These are phyloP conservation scores for Metarhizium anisopliae DNA, from an alignment of 2,329 filamentous ascomycete genomes.

Conservation along the genomic window DNA sequence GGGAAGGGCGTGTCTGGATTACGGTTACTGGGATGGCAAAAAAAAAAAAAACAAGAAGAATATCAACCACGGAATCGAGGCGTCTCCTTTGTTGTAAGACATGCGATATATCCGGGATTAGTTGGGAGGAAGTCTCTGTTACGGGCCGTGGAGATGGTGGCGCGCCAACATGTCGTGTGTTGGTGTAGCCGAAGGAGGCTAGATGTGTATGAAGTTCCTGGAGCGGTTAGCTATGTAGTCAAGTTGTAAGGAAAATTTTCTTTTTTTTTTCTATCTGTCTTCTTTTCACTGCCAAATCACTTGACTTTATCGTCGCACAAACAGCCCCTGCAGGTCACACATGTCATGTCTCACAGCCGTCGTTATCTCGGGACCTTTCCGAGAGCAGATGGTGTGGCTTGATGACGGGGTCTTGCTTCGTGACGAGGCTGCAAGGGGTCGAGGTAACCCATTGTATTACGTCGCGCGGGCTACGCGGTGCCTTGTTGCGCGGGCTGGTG, in stretches of 20 bases:
- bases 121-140: background rate
- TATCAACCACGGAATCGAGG: background rate
- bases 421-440: too few relatives aligned
- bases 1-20: background rate
- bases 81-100: constrained; percentile 9
- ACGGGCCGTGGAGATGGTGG: background rate
- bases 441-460: too few relatives aligned
- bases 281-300: background rate
- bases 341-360: too few relatives aligned
- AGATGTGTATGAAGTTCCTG: background rate
- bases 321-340: too few relatives aligned
- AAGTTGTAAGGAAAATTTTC: background rate
- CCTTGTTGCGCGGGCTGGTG: too few relatives aligned
- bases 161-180: background rate
- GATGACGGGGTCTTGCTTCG: too few relatives aligned
- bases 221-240: background rate
- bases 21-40: background rate
- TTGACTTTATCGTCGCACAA: too few relatives aligned
- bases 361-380: too few relatives aligned
- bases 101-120: constrained; percentile 8
- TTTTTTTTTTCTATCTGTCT: background rate
- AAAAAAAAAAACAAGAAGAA: background rate
- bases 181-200: background rate
- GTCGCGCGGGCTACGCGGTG: too few relatives aligned
- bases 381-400: too few relatives aligned